Evolutionary conservation across 2,329 filamentous ascomycete genomes (phyloP), one percentile per base, ranked within the genome.

Genomic region (Ascochyta clinopodiicola): DNA sequence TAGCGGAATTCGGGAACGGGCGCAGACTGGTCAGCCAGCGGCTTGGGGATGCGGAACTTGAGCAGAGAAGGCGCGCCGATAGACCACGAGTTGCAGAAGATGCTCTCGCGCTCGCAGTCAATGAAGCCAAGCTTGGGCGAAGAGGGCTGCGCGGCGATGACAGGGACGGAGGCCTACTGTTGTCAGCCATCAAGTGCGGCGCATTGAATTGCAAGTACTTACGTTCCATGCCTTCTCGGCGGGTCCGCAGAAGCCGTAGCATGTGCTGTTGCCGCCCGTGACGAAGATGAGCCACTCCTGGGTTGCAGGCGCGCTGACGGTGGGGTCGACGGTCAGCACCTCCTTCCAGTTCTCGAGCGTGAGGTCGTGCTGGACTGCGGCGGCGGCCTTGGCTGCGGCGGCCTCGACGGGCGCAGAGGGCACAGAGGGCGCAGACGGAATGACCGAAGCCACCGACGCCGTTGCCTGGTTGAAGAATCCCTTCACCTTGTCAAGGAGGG

Each of bases 221-320:
- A 81, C 79, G 66, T 82, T 81, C 78, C 79, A 82, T 22, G 88
- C 88, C 53, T 79, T 78, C 68, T 91, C 88, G 48, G 88, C 77
- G 57, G 79, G 80, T 37, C 71, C 81, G 76, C 90, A 94, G 69
- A 84, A 81, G 64, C 89, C 90, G 71, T 83, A 88, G 79, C 90
- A 94, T 29, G 90, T 92, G 79, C 87, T 88, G 81, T 93, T 92
- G 64, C 88, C 82, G 51, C 90, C 90, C 9, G 87, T 90, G 63
- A 91, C 78, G 63, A 90, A 82, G 58, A 94, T 79, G 81, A 89
- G 87, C 88, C 88, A 92, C 77, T 92, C 88, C 76, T 89, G 88
- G 5, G 89, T 88, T 7, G 78, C 82, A 10, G 84, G 73, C 48
- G 70, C 83, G 59, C 84, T 82, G 25, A 77, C 84, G 8, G 84